A percentile compares a stretch with the other conserved stretches of the same genome.
phyloP scores from a whole-genome alignment of 2,329 filamentous ascomycete genomes.

The Teratosphaeria nubilosa region DNA sequence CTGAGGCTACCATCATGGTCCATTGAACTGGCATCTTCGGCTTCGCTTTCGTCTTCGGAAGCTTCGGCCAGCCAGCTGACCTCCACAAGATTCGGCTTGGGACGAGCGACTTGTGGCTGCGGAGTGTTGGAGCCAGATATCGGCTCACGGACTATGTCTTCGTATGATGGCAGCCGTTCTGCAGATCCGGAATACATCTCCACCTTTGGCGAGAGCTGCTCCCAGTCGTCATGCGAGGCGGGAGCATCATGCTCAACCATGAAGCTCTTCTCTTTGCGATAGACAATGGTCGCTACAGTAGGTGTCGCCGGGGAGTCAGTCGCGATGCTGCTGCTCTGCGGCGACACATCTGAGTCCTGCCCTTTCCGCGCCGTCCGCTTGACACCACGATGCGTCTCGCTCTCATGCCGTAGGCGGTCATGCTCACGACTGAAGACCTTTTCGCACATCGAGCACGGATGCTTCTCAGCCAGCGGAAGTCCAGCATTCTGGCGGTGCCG shows the following conservation, averaged over 20 bases:
- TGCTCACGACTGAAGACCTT: conserved; percentile 17
- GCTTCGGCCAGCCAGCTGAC: conserved; percentile 5
- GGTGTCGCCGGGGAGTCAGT: not conserved
- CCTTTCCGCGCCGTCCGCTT: conserved; percentile 3
- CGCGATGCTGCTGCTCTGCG: not conserved
- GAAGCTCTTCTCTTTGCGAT: conserved; percentile 1
- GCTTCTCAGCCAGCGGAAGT: conserved; percentile 14
- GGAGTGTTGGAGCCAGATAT: not conserved
- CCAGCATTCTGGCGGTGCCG: conserved; percentile 15
- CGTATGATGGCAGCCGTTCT: not conserved
- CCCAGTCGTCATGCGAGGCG: not conserved
- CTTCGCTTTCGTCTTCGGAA: conserved; percentile 1
- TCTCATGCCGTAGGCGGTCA: conserved; percentile 17
- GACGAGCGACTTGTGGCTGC: not conserved
- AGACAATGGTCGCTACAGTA: not conserved
- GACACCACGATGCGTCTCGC: conserved; percentile 13
- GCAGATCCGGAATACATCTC: not conserved
- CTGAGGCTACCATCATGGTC: not conserved
- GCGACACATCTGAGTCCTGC: not conserved
- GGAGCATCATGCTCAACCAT: not conserved
- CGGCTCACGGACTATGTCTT: not conserved
- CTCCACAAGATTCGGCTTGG: not conserved
- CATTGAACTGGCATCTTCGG: not conserved
- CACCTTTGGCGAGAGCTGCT: not conserved
- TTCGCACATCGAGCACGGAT: conserved; percentile 13